phyloP scores from a whole-genome alignment of 202 grass and related monocot genomes.

The Brachypodium distachyon region DNA sequence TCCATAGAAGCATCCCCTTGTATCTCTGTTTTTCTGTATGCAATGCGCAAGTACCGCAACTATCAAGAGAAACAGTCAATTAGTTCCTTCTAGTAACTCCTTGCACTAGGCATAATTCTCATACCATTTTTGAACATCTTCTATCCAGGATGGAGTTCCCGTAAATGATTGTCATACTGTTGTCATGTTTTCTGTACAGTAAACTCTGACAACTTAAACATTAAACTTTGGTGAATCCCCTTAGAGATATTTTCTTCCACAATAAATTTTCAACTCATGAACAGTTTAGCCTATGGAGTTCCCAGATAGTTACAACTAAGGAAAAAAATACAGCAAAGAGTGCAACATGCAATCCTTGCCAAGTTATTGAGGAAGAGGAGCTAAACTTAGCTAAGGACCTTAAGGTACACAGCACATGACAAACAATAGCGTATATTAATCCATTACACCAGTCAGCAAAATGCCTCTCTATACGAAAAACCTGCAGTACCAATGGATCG shows the following conservation, averaged over 20 bases:
- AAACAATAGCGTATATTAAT: background rate
- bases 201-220: no score
- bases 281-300: background rate
- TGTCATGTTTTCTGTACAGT: background rate
- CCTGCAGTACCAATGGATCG: conserved; percentile 10
- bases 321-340: background rate
- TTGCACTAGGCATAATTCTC: no score
- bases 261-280: background rate
- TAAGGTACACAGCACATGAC: conserved; percentile 1
- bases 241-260: background rate
- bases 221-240: no score
- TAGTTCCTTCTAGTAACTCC: no score
- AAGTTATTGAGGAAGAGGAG: background rate
- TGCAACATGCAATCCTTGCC: background rate
- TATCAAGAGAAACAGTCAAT: no score
- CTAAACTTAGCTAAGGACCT: background rate
- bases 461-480: conserved; percentile 7
- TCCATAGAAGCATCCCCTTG: no score
- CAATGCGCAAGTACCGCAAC: no score
- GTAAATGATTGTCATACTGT: no score
- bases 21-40: no score
- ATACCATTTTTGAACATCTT: no score
- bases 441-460: conserved; percentile 14
- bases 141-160: no score
- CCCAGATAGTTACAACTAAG: background rate